A percentile compares a stretch with the other conserved stretches of the same genome.
These are phyloP conservation scores for Suillus discolor DNA, from an alignment of 768 basidiomycete genomes.

Conservation along the genomic window DNA sequence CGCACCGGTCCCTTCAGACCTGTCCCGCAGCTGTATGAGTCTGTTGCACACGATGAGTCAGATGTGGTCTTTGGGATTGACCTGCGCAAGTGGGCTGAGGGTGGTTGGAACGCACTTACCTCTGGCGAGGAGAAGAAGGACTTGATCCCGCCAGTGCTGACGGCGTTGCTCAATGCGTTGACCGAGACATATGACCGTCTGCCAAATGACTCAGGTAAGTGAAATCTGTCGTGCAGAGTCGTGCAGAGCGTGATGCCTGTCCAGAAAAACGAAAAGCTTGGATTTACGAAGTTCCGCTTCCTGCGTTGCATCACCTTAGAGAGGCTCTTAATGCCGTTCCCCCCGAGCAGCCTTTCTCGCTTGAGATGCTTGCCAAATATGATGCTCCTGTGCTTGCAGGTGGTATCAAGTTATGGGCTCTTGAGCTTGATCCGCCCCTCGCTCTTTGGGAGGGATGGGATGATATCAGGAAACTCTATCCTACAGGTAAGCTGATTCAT, in stretches of 20 bases:
- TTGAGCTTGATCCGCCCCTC: slow-evolving; percentile 91
- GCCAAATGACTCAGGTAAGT: slow-evolving; percentile 64
- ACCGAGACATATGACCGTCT: slow-evolving; percentile 62
- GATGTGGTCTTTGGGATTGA: slow-evolving; percentile 94
- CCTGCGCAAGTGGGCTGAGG: slow-evolving; percentile 88
- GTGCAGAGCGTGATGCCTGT: slow-evolving; percentile 1
- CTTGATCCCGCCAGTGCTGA: slow-evolving; percentile 72
- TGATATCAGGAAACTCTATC: slow-evolving; percentile 86
- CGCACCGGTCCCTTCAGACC: slow-evolving; percentile 94
- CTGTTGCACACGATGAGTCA: slow-evolving; percentile 76
- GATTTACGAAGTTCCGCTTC: slow-evolving; percentile 93
- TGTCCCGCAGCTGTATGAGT: slow-evolving; percentile 82
- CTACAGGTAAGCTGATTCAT: slow-evolving; percentile 45
- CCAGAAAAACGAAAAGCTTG: slow-evolving; percentile 85
- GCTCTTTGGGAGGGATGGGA: slow-evolving; percentile 91
- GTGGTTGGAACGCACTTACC: slow-evolving; percentile 64
- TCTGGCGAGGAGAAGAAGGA: slow-evolving; percentile 63
- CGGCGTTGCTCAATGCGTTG: slow-evolving; percentile 64
- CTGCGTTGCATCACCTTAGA: slow-evolving; percentile 81
- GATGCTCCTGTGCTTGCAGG: slow-evolving; percentile 88
- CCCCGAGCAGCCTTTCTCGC: slow-evolving; percentile 44
- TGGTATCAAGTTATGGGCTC: slow-evolving; percentile 82
- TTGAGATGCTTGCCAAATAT: slow-evolving; percentile 67
- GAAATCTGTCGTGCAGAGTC: background rate
- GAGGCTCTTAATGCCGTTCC: slow-evolving; percentile 81